Percentiles rank a stretch among this genome's conserved stretches.
phyloP scores from a whole-genome alignment of 2,329 filamentous ascomycete species.

The Colletotrichum scovillei region DNA sequence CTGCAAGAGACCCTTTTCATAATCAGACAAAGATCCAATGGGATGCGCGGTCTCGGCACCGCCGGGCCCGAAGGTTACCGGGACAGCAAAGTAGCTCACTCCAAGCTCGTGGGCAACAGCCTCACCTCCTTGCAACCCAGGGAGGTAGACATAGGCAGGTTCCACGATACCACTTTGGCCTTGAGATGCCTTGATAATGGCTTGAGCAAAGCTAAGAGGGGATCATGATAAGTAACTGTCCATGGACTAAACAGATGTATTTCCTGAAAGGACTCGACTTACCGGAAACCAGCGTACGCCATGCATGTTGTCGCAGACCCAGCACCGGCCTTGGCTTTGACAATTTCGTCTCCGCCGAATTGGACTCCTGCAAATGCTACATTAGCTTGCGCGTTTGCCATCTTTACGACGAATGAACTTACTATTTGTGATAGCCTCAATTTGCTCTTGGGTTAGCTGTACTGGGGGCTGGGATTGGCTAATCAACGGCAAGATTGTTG shows the following conservation, averaged over 20 bases:
- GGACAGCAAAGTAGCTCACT: slow-evolving; percentile 61
- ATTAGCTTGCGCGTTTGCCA: neutral
- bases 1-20: slow-evolving; percentile 1
- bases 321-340: slow-evolving; percentile 86
- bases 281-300: slow-evolving; percentile 70
- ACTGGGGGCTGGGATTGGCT: slow-evolving; percentile 40
- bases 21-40: neutral
- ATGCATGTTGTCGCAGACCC: slow-evolving; percentile 86
- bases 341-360: slow-evolving; percentile 86
- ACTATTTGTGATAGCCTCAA: slow-evolving; percentile 69
- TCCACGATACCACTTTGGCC: slow-evolving; percentile 79
- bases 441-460: slow-evolving; percentile 65
- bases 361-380: slow-evolving; percentile 63
- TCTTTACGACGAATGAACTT: neutral
- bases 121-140: slow-evolving; percentile 80
- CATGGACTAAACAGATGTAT: neutral
- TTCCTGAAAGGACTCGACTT: neutral
- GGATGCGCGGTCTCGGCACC: neutral
- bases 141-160: slow-evolving; percentile 67
- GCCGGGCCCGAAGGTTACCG: neutral
- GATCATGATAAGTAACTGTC: no score
- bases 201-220: slow-evolving; percentile 63
- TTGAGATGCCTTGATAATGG: slow-evolving; percentile 77
- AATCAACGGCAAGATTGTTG: slow-evolving; percentile 65
- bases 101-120: slow-evolving; percentile 65